Evolutionary conservation across 164 flowering plant genomes (phyloP), one percentile per base, ranked within the genome.

Genomic region (Vitis amurensis): DNA sequence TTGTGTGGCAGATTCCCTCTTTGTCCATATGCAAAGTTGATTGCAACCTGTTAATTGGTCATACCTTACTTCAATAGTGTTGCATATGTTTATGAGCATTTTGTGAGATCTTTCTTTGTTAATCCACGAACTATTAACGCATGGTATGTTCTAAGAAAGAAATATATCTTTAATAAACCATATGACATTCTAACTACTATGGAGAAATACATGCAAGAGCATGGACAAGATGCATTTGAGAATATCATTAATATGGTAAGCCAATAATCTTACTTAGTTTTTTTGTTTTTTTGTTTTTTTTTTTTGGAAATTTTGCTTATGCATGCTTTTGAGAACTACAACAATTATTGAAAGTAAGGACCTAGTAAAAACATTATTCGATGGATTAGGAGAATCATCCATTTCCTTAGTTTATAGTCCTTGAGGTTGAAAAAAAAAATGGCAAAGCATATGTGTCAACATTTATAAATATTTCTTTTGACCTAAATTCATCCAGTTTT

Each of bases 141-240:
- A 48, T 84, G 88, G 88, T 85, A 85, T 68, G 78, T 82, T 59
- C 90, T 81, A 15, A 72, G 76, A 66, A 79, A 76, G 84, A 84
- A 83, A 71, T 84, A 83, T 30, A 8, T 29, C 14, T 78, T 83
- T 57, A 75, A 73, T 19, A 81, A 82, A 70, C 82, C 76, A 48
- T 86, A 89, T 69, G 92, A 88, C 74, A 78, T 85, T 66, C 69
- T 91, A 57, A 78, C 84, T 19, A 88, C 88, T 50, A 92, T 91
- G 1, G 85, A 86, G 79, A 84, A 80, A 71, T 88, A 91, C 74
- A 87, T 89, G 5, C 57, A 78, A 68, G 87, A 88, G 69, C 69
- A 87, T 76, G 96, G 92, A 56, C 63, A 88, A 7, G 83, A 75
- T 5, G 86, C 77, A n/a, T 83, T 88, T 71, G 76, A 82, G 74